Evolutionary conservation across 2,329 filamentous ascomycete species (phyloP), one percentile per base, ranked within the genome.

Genomic region (Aspergillus intermedius): DNA sequence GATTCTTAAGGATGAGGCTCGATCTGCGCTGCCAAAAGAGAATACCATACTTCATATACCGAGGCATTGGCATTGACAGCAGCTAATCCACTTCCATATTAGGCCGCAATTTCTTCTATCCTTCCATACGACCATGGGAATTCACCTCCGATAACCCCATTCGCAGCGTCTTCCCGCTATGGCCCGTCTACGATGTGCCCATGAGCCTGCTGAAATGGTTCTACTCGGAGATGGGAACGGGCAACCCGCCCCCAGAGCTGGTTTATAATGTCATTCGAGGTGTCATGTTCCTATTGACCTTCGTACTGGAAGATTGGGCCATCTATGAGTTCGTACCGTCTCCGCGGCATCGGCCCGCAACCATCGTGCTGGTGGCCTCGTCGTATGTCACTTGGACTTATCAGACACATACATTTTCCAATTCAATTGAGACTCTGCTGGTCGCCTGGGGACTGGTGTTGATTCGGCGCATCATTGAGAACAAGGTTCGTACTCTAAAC

Each of bases 371-470:
- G 49, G 87, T 96, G 52, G 90, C 91, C 42, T 97, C 91, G 23
- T 96, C 90, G 22, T 98, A 97, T 71, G 91, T 96, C 59, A 98
- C 93, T 43, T 98, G 93, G 91, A 96, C 91, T 41, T 95, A 91
- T 72, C 93, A 98, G 72, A 93, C 89, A 15, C 93, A 98, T 71
- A 97, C 93, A 10, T 97, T 98, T 69, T 97, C 91, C 54, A 98
- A 98, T 72, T 94, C 91, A 53, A 80, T 97, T 57, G 93, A 98
- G 74, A 97, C 93, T 2, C 75, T 98, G 59, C 79, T 91, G 45
- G 90, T 98, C 45, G 81, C 88, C 47, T 98, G 93, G 93, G 91
- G 87, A 62, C 73, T 98, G 68, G 91, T 97, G 43, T 73, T 98
- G 67, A 91, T 96, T 53, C 83, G 88, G 68, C 84, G 91, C 65